Base-by-base conservation (phyloP, 164 flowering plant genomes). In the Stephania japonica region DNA sequence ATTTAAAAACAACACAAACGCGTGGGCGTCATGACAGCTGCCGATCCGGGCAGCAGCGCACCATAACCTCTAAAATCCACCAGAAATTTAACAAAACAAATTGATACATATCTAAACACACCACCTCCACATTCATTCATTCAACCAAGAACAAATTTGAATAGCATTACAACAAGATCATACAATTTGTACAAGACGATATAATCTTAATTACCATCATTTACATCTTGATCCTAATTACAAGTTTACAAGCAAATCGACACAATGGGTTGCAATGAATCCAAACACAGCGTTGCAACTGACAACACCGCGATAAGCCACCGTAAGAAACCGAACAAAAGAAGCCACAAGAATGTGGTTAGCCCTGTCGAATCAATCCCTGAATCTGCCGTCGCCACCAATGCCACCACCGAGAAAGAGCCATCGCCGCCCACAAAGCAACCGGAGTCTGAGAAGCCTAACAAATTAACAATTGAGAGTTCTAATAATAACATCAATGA, bases 211-310 rank as follows among this genome's bases (percentile, higher is more conserved):
- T 32, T 32, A 32, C 4, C 38, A 18, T 61, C 64, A 14, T 21
- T 18, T n/a, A 7, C 26, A 18, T 18, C 21, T 42, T 7, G 13
- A 7, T 67, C 9, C 4, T 32, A 44, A 44, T 44, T 13, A 13
- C 50, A 44, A n/a, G n/a, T n/a, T 44, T 13, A 8, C 14, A 8
- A 44, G 14, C 50, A 44, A 44, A 53, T 13, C 14, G 49, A 72
- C 62, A 76, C 38, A 32, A 32, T 76, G 78, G 78, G 79, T 10
- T 77, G 79, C 75, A 61, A 61, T 16, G 79, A 73, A 43, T 77
- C 79, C 1, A 77, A 77, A 64, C 63, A 59, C 63, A 75, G 49
- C 49, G 79, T 77, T 13, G 75, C 72, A 25, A 68, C 72, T 41
- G 75, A 68, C 38, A 69, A 62, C 69, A 61, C 65, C 66, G 19